Evolutionary conservation across 176 grass and related monocot genomes (phyloP).

Genomic region (Puya raimondii): DNA sequence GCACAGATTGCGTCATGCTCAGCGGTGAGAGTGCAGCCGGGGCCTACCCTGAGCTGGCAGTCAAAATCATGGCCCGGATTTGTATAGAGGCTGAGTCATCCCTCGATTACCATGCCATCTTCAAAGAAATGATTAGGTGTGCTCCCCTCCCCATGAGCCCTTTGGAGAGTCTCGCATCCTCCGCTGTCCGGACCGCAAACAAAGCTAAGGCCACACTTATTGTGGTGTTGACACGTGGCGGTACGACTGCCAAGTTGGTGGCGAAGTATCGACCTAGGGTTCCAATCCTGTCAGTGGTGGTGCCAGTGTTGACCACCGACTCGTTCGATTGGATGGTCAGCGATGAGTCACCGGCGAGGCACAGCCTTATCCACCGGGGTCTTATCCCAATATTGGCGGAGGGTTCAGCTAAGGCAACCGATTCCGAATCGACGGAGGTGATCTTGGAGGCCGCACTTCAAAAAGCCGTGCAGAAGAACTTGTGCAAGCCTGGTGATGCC

Average conservation of each 20-base stretch:
- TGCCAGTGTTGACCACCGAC: conserved; percentile 61
- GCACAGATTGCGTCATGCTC: conserved; percentile 90
- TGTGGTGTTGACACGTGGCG: conserved; percentile 74
- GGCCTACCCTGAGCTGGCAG: conserved; percentile 79
- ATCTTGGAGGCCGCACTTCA: conserved; percentile 65
- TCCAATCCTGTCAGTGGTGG: conserved; percentile 78
- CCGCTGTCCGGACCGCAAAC: conserved; percentile 78
- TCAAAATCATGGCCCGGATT: conserved; percentile 88
- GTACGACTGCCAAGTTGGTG: conserved; percentile 75
- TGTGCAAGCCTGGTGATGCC: conserved; percentile 69
- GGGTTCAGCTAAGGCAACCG: conserved; percentile 82
- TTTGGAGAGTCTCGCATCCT: conserved; percentile 78
- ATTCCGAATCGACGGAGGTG: conserved; percentile 78
- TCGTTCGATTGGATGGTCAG: conserved; percentile 75
- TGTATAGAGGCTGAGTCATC: conserved; percentile 85
- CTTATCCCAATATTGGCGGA: conserved; percentile 63
- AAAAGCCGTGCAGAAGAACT: conserved; percentile 39
- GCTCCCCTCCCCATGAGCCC: conserved; percentile 87
- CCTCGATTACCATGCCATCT: conserved; percentile 61
- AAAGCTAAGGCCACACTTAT: conserved; percentile 67
- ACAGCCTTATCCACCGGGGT: conserved; percentile 78
- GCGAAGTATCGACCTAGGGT: conserved; percentile 81
- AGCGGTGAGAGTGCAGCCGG: conserved; percentile 88
- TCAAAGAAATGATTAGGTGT: conserved; percentile 77
- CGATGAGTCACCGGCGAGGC: conserved; percentile 59